These are phyloP conservation scores for Boletus fagicola DNA, from an alignment of 768 basidiomycete genomes.

Conservation along the genomic window DNA sequence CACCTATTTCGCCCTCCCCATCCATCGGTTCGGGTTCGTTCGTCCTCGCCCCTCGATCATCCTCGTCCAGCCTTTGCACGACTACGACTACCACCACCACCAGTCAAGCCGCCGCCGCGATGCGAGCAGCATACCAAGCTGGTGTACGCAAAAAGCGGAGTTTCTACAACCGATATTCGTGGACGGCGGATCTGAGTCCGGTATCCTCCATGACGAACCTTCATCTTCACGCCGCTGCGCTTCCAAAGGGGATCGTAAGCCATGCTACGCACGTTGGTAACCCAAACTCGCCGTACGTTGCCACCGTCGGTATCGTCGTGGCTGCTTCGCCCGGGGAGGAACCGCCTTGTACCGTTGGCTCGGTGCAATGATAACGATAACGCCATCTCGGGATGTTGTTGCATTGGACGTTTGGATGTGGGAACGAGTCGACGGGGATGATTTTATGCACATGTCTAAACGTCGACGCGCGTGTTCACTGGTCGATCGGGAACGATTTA, in stretches of 20 bases:
- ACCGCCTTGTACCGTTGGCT: conserved; percentile 1
- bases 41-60: conserved; percentile 26
- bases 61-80: conserved; percentile 31
- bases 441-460: neutral
- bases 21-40: conserved; percentile 30
- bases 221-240: conserved; percentile 6
- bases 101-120: conserved; percentile 23
- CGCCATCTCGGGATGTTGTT: neutral
- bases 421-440: neutral
- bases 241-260: conserved; percentile 21
- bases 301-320: conserved; percentile 9
- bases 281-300: neutral
- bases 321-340: conserved; percentile 1
- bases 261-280: conserved; percentile 10
- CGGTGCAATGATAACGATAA: conserved; percentile 17
- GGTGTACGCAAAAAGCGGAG: conserved; percentile 36
- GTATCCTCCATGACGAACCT: conserved; percentile 24
- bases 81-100: conserved; percentile 15
- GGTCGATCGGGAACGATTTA: neutral
- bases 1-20: conserved; percentile 29
- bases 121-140: conserved; percentile 34
- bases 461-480: neutral
- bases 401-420: neutral
- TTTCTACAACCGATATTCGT: conserved; percentile 30
- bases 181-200: conserved; percentile 28